Evolutionary conservation across 192 early-diverging fungal genomes (phyloP).

Genomic region (Entomortierella beljakovae): DNA sequence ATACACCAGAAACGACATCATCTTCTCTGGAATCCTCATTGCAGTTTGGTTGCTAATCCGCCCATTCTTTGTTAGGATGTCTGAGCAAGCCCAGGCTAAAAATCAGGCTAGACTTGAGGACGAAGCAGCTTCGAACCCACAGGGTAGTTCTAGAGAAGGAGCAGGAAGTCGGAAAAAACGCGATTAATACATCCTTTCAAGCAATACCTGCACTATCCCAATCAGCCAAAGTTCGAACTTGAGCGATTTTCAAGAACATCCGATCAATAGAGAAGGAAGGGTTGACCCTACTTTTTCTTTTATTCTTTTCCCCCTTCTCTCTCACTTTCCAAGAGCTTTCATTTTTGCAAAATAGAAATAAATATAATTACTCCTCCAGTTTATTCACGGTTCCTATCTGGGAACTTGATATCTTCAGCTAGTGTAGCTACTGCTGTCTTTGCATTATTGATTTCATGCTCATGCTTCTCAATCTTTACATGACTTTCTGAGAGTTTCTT

Average conservation of each 20-base stretch:
- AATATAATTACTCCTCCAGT: no score
- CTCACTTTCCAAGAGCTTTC: no score
- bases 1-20: constrained; percentile 33
- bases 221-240: no score
- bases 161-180: constrained; percentile 30
- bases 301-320: no score
- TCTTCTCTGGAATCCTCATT: constrained; percentile 47
- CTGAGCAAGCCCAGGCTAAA: constrained; percentile 32
- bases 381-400: no score
- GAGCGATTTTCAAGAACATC: no score
- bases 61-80: constrained; percentile 46
- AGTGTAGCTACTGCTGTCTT: constrained; percentile 36
- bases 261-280: no score
- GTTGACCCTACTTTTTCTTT: no score
- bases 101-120: constrained; percentile 9
- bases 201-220: no score
- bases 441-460: constrained; percentile 49
- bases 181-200: constrained; percentile 32
- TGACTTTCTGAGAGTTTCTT: constrained; percentile 66
- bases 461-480: constrained; percentile 64
- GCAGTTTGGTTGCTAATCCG: constrained; percentile 38
- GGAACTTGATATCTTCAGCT: neutral
- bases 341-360: no score
- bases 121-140: constrained; percentile 21
- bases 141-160: neutral